phyloP scores from a whole-genome alignment of 257 asterid species.

The Solanum chmielewskii region DNA sequence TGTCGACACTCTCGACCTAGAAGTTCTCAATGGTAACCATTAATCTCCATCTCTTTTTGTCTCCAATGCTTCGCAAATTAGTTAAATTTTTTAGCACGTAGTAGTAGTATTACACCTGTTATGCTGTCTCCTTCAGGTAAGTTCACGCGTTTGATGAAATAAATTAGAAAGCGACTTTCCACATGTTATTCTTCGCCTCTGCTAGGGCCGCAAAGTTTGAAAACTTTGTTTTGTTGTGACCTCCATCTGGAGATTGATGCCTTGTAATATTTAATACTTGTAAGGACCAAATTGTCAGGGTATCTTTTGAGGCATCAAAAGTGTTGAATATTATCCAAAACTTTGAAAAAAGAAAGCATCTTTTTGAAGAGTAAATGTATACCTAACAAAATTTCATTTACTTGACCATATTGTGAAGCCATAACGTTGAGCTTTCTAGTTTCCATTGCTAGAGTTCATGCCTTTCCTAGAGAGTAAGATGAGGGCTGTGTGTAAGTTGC shows the following conservation, averaged over 20 bases:
- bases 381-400: background rate
- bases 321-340: background rate
- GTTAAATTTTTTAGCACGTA: background rate
- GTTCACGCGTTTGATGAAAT: background rate
- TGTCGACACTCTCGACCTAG: constrained; percentile 90
- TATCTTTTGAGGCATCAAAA: background rate
- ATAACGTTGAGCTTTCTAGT: background rate
- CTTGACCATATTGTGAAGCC: background rate
- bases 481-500: constrained; percentile 20
- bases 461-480: constrained; percentile 5
- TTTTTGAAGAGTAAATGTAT: background rate
- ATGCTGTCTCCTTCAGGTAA: background rate
- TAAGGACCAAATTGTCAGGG: background rate
- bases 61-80: background rate
- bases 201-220: background rate
- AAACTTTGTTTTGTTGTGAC: background rate
- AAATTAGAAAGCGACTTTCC: background rate
- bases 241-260: background rate
- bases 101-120: background rate
- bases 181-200: background rate
- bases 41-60: background rate
- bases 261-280: background rate
- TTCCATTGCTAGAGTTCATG: background rate
- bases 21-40: constrained; percentile 67
- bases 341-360: background rate